phyloP scores from a whole-genome alignment of 108 stramenopile genomes.

The Nannochloropsis salina region DNA sequence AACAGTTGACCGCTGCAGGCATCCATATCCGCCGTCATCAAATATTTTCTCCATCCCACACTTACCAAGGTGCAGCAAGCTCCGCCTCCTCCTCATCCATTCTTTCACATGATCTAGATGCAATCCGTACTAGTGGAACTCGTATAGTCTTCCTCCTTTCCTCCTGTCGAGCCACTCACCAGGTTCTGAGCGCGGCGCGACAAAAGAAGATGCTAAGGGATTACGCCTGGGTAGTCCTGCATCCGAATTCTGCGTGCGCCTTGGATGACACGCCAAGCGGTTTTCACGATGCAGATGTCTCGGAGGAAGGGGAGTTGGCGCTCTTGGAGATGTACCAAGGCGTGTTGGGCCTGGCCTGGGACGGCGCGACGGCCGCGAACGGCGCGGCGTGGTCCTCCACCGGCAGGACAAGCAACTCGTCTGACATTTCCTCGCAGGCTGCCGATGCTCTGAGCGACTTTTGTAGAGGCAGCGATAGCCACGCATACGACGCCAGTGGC shows the following conservation, averaged over 20 bases:
- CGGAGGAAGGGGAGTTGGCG: background rate
- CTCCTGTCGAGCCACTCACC: background rate
- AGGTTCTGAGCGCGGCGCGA: conserved; percentile 16
- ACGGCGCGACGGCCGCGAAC: background rate
- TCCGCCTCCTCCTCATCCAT: background rate
- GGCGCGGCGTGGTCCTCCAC: background rate
- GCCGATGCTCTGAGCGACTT: background rate
- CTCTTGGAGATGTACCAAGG: background rate
- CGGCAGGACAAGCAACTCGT: background rate
- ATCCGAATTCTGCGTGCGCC: background rate
- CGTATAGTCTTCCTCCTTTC: background rate
- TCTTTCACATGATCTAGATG: background rate
- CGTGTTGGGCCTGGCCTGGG: background rate
- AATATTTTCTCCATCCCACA: background rate
- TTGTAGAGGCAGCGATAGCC: background rate
- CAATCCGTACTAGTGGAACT: background rate
- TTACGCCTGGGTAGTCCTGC: background rate
- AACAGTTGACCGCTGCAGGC: background rate
- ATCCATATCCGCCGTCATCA: conserved; percentile 7
- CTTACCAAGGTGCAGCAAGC: background rate
- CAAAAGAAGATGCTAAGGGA: background rate
- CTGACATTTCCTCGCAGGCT: background rate
- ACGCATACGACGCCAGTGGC: too few relatives aligned
- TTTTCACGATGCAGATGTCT: background rate
- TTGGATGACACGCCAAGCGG: background rate